Base-by-base conservation (phyloP, 768 basidiomycete species). In the Mrakia blollopis region DNA sequence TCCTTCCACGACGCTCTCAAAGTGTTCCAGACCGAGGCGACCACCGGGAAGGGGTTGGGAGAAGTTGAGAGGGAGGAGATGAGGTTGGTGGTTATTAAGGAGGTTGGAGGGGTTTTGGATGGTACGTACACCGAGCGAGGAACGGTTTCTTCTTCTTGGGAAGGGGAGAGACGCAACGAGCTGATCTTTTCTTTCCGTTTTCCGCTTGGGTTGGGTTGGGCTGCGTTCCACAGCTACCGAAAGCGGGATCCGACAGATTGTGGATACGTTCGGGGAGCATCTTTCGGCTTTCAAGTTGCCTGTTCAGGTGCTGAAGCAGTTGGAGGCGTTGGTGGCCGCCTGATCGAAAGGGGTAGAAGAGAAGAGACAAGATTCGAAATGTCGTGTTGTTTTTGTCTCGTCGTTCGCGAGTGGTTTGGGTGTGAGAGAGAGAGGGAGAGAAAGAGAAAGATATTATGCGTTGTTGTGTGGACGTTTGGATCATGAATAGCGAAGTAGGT, bases 281-380 rank as follows among this genome's bases (percentile, higher is more conserved):
- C 50, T 77, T 28, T 18, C 50, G 28, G 76, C 76, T 25, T 73
- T 77, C 63, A 72, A 73, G 35, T 37, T 77, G 41, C 76, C 76
- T 30, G 44, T 44, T 13, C 11, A 63, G 60, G 76, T 77, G 41
- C 72, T 65, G 25, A 52, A 65, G 72, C 52, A 28, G 61, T 71
- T 73, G 41, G 76, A 72, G 52, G 70, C 32, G 52, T 67, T 77
- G 47, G 30, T 77, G 14, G 47, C 72, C 21, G 30, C 54, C 2
- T 32, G 10, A 52, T 65, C 10, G 1, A 23, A n/a, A n/a, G n/a
- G n/a, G n/a, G 28, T 5, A 62, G 37, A 13, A 16, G 44, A 32
- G 3, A 14, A 30, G 63, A 8, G 47, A 28, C 37, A 25, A 44
- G 10, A n/a, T 47, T 69, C n/a, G 41, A n/a, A n/a, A 39, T n/a